These are phyloP conservation scores for Nicotiana knightiana DNA, from an alignment of 257 asterid genomes.

Conservation along the genomic window DNA sequence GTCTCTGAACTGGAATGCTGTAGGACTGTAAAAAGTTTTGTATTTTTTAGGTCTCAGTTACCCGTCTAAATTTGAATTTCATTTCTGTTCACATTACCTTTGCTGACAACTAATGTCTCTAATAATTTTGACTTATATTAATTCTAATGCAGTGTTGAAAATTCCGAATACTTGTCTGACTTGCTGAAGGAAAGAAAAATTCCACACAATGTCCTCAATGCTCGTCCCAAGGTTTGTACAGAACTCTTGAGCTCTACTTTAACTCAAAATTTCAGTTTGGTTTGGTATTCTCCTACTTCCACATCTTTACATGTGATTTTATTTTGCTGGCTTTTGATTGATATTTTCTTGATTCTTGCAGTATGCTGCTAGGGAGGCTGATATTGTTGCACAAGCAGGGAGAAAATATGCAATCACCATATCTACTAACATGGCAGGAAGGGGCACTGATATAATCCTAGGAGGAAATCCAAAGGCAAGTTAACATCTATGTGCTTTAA, in stretches of 20 bases:
- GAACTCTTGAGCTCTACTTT: conserved; percentile 7
- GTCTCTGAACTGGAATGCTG: background rate
- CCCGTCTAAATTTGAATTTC: background rate
- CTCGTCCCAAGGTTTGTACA: conserved; percentile 83
- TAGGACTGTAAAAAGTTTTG: background rate
- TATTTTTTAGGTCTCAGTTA: background rate
- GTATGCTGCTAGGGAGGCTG: conserved; percentile 99
- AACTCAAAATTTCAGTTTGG: conserved; percentile 1
- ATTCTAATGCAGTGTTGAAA: conserved; percentile 73
- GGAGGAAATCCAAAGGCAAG: conserved; percentile 98
- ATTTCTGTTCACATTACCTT: conserved; percentile 3
- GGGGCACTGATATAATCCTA: conserved; percentile 96
- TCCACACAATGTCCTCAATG: conserved; percentile 96
- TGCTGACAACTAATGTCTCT: conserved; percentile 15
- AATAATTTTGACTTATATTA: background rate
- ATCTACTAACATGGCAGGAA: conserved; percentile 98
- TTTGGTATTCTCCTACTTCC: conserved; percentile 4
- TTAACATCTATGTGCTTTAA: conserved; percentile 7
- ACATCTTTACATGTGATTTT: conserved; percentile 9
- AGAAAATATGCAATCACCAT: conserved; percentile 88
- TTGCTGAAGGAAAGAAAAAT: conserved; percentile 64
- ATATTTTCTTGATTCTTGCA: conserved; percentile 23
- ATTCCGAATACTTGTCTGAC: conserved; percentile 79
- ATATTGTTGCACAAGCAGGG: conserved; percentile 96
- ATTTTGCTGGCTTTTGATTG: background rate